A percentile compares a stretch with the other conserved stretches of the same genome.
These are phyloP conservation scores for Scolecobasidium constrictum DNA, from an alignment of 2,329 filamentous ascomycete genomes.

Conservation along the genomic window DNA sequence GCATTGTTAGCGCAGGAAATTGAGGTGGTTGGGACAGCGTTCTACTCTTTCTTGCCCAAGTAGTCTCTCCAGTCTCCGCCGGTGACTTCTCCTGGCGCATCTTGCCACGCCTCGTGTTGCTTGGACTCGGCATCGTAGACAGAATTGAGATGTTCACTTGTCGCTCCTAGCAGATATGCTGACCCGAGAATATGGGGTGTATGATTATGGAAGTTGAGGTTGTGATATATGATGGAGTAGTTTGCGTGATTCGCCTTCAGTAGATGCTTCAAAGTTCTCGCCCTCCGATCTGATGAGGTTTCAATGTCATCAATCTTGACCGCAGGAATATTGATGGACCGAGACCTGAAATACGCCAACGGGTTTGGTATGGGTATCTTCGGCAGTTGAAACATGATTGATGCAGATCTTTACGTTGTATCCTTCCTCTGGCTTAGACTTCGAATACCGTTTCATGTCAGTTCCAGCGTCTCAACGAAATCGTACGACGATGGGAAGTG, in stretches of 20 bases:
- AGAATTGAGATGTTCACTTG: constrained; percentile 58
- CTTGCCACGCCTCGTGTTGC: constrained; percentile 65
- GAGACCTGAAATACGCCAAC: neutral
- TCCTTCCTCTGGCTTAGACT: too few relatives aligned
- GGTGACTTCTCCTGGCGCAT: constrained; percentile 75
- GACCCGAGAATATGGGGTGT: constrained; percentile 69
- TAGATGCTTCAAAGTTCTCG: constrained; percentile 78
- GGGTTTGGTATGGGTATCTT: constrained; percentile 1
- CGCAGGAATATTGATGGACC: constrained; percentile 44
- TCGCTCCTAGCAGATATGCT: constrained; percentile 74
- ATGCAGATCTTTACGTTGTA: too few relatives aligned
- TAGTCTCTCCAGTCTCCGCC: constrained; percentile 79
- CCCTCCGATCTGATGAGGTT: constrained; percentile 64
- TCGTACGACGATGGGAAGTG: too few relatives aligned
- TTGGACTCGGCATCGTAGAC: constrained; percentile 72
- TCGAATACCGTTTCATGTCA: too few relatives aligned
- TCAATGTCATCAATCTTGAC: constrained; percentile 73
- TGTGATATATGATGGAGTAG: constrained; percentile 70
- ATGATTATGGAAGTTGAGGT: constrained; percentile 71
- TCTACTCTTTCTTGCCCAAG: constrained; percentile 61
- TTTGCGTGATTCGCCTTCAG: constrained; percentile 87
- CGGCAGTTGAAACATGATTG: neutral
- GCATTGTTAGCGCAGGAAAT: constrained; percentile 2
- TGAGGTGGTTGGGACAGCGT: constrained; percentile 13
- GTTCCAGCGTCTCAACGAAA: too few relatives aligned